Evolutionary conservation across 768 basidiomycete species (phyloP).

Genomic region (Rhizopogon vinicolor): DNA sequence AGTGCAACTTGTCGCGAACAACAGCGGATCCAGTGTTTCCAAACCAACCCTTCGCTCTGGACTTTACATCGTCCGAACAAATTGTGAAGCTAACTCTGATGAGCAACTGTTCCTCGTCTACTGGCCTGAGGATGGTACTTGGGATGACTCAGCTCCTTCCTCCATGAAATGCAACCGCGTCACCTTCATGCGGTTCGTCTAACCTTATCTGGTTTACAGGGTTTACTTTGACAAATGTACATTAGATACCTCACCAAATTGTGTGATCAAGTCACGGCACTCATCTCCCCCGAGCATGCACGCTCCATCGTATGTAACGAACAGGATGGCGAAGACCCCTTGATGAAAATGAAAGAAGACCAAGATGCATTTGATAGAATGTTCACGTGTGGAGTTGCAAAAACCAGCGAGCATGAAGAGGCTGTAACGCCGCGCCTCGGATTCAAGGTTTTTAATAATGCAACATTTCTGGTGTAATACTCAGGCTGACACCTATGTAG

Average conservation of each 20-base stretch:
- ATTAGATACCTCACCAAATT: constrained; percentile 56
- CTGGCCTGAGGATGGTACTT: constrained; percentile 60
- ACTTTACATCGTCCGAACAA: constrained; percentile 35
- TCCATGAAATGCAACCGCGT: constrained; percentile 47
- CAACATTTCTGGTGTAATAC: neutral
- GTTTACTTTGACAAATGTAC: neutral
- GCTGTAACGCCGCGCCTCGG: constrained; percentile 37
- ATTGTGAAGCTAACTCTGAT: neutral
- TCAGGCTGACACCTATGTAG: constrained; percentile 5
- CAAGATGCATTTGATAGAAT: constrained; percentile 42
- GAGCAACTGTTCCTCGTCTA: constrained; percentile 45
- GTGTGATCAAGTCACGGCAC: constrained; percentile 47
- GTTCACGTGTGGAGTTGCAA: constrained; percentile 49
- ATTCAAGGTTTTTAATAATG: constrained; percentile 33
- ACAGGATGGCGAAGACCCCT: constrained; percentile 19
- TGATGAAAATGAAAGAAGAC: constrained; percentile 23
- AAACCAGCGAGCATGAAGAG: constrained; percentile 54
- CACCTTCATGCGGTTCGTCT: constrained; percentile 55
- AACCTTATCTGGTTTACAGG: neutral
- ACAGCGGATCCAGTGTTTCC: neutral
- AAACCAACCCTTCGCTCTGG: constrained; percentile 39
- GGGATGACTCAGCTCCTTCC: constrained; percentile 44
- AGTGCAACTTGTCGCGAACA: constrained; percentile 3
- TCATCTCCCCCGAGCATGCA: constrained; percentile 47
- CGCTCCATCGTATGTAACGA: constrained; percentile 40